A percentile compares a stretch with the other conserved stretches of the same genome.
Conservation (phyloP, 352 stramenopile genomes). For the Pythium aristosporum region DNA sequence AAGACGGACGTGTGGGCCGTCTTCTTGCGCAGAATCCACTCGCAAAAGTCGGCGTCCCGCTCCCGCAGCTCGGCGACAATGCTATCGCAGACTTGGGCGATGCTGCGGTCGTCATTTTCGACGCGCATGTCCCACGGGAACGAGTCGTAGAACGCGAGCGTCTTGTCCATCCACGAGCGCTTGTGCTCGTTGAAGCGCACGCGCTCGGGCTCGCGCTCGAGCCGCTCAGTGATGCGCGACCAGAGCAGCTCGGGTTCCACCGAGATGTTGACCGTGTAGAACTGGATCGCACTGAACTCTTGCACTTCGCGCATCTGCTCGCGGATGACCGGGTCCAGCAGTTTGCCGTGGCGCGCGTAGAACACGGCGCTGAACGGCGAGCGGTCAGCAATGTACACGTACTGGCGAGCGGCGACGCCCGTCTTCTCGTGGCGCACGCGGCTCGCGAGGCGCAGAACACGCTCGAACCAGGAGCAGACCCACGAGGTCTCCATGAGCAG, state of each 20-base stretch:
- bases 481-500: conserved; percentile 90
- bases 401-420: conserved; percentile 19
- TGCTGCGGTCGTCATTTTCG: conserved; percentile 57
- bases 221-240: conserved; percentile 61
- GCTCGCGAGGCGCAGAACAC: conserved; percentile 70
- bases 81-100: conserved; percentile 51
- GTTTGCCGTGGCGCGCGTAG: conserved; percentile 65
- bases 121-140: conserved; percentile 82
- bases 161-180: conserved; percentile 82
- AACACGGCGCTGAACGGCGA: conserved; percentile 85
- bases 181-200: conserved; percentile 83
- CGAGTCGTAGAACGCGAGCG: conserved; percentile 72
- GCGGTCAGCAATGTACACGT: conserved; percentile 83
- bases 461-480: conserved; percentile 90
- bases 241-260: conserved; percentile 80
- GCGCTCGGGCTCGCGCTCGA: conserved; percentile 71
- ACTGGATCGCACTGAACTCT: conserved; percentile 67
- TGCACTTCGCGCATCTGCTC: conserved; percentile 83
- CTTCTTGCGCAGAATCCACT: conserved; percentile 61
- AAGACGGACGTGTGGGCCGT: conserved; percentile 26
- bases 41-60: conserved; percentile 64
- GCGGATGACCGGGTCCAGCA: conserved; percentile 82
- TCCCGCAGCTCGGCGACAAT: conserved; percentile 49
- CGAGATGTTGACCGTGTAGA: conserved; percentile 83
- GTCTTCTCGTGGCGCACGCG: conserved; percentile 43